Evolutionary conservation across 2,329 filamentous ascomycete species (phyloP).

Genomic region (Talaromyces atroroseus): DNA sequence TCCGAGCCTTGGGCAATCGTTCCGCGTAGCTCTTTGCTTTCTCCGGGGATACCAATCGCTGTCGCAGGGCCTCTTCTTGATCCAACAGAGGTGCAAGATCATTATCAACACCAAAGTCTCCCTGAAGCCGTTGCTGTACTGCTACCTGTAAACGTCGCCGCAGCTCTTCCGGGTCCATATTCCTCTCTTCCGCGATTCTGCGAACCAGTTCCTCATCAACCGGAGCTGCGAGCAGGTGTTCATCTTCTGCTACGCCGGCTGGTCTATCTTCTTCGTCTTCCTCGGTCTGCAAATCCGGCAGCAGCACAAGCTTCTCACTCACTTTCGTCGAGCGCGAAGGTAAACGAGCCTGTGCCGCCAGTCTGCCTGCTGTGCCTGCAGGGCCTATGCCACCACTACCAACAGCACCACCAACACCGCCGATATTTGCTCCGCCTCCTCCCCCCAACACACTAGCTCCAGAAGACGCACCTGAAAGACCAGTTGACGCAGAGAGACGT

Average conservation of each 20-base stretch:
- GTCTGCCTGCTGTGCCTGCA: conserved; percentile 50
- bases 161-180: conserved; percentile 29
- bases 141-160: conserved; percentile 26
- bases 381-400: conserved; percentile 14
- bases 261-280: conserved; percentile 43
- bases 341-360: conserved; percentile 54
- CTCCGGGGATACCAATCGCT: conserved; percentile 45
- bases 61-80: conserved; percentile 59
- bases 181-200: conserved; percentile 27
- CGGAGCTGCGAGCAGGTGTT: conserved; percentile 24
- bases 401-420: neutral
- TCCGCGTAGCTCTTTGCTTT: conserved; percentile 88
- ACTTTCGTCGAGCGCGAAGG: conserved; percentile 88
- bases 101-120: conserved; percentile 54
- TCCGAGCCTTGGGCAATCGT: conserved; percentile 77
- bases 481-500: conserved; percentile 24
- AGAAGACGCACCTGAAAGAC: neutral
- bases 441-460: neutral
- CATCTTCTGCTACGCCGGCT: conserved; percentile 43
- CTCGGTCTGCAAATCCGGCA: conserved; percentile 68
- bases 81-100: conserved; percentile 46
- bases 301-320: conserved; percentile 90
- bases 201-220: conserved; percentile 35
- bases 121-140: conserved; percentile 29
- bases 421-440: neutral